Conservation (phyloP, 768 basidiomycete species). For the Amanita fuliginea region DNA sequence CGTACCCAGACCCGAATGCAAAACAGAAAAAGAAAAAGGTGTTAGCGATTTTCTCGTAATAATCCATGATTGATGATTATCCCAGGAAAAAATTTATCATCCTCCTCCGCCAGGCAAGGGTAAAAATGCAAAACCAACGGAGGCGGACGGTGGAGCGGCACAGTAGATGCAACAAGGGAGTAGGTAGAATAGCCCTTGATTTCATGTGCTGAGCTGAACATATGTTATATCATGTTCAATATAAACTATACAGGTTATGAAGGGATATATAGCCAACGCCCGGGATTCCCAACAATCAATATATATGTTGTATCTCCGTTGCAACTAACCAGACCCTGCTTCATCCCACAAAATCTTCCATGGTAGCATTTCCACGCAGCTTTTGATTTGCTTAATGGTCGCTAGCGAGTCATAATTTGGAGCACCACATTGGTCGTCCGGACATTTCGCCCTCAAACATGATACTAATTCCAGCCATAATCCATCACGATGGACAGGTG, state of each 20-base stretch:
- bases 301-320: neutral
- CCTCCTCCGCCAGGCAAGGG: conserved; percentile 78
- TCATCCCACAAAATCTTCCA: conserved; percentile 16
- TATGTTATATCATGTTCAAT: neutral
- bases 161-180: neutral
- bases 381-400: conserved; percentile 45
- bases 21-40: conserved; percentile 65
- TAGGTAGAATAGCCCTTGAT: neutral
- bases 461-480: conserved; percentile 39
- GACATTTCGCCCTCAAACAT: conserved; percentile 46
- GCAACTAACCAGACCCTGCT: neutral
- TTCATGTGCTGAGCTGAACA: neutral
- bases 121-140: conserved; percentile 31
- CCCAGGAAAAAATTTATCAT: conserved; percentile 70
- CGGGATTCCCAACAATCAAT: neutral
- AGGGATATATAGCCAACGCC: too few relatives aligned
- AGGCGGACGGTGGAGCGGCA: neutral
- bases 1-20: conserved; percentile 73
- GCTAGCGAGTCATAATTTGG: conserved; percentile 49
- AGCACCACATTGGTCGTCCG: conserved; percentile 36
- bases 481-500: conserved; percentile 9
- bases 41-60: neutral
- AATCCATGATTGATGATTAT: neutral
- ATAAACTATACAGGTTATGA: too few relatives aligned
- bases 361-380: conserved; percentile 45